Percentiles rank a stretch among this genome's conserved stretches.
phyloP scores from a whole-genome alignment of 2,329 filamentous ascomycete species.

The Laburnicola sp. region DNA sequence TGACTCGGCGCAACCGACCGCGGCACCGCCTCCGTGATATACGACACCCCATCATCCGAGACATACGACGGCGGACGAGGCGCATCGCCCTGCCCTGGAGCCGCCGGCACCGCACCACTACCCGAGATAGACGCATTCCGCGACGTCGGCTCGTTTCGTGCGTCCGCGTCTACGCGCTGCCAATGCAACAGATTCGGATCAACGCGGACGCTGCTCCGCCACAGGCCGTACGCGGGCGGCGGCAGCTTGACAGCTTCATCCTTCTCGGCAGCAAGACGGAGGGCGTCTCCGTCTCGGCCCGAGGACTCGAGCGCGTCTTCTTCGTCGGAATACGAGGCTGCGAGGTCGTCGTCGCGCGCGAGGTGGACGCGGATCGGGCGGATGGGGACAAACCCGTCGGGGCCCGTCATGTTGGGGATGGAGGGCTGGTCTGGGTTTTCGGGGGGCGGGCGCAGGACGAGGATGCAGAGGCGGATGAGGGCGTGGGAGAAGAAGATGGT shows the following conservation, averaged over 20 bases:
- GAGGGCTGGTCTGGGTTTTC: constrained; percentile 26
- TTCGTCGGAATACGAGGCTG: constrained; percentile 55
- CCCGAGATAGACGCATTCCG: constrained; percentile 11
- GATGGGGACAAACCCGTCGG: constrained; percentile 69
- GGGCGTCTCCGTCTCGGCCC: constrained; percentile 1
- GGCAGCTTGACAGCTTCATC: constrained; percentile 31
- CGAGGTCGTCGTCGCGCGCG: constrained; percentile 72
- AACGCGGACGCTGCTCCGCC: constrained; percentile 78
- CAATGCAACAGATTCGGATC: constrained; percentile 82
- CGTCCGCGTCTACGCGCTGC: constrained; percentile 59
- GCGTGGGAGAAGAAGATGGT: constrained; percentile 81
- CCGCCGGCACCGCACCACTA: neutral
- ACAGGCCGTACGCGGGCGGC: constrained; percentile 84
- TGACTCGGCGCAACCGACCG: constrained; percentile 25
- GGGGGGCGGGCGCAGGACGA: constrained; percentile 56
- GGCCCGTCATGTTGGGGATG: constrained; percentile 56
- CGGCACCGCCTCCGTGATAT: constrained; percentile 68
- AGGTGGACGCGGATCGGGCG: constrained; percentile 77
- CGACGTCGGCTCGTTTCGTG: neutral
- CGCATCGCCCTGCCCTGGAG: constrained; percentile 8
- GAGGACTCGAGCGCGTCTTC: constrained; percentile 18
- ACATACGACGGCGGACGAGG: constrained; percentile 72
- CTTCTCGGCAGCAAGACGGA: constrained; percentile 20
- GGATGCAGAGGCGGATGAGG: constrained; percentile 71
- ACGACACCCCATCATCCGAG: constrained; percentile 74